Evolutionary conservation across 2,329 filamentous ascomycete species (phyloP), one percentile per base, ranked within the genome.

Genomic region (Neonectria magnoliae): DNA sequence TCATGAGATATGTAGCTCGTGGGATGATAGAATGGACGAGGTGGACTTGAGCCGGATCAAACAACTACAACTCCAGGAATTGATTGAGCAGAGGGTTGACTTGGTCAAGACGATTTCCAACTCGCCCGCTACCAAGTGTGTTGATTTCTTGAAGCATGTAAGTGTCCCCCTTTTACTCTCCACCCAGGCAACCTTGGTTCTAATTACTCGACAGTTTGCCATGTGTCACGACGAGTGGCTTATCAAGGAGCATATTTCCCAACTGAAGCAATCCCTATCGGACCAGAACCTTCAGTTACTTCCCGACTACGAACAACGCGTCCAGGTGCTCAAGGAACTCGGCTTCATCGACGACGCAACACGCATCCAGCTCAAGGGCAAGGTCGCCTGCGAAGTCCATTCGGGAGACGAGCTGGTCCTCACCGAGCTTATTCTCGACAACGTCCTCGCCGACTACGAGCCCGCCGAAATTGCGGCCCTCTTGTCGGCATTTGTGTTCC

Each of bases 201-300:
- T 70, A 54, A 86, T 81, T 87, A 2, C 13, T 8, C 73, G 83
- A 5, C 57, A 95, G 91, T 98, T 96, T 76, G 92, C 94, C 67
- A 97, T 97, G 92, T 93, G 94, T 75, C 94, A 99, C 75, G 93
- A 98, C 76, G 93, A 98, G 80, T 98, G 95, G 94, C 86, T 97
- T 51, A 93, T 99, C 78, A 93, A 96, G 77, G 94, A 97, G 77
- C 94, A 97, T 73, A 98, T 99, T 72, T 88, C 90, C 14, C 90
- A 94, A 66, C 85, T 99, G 64, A 93, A 94, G 66, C 91, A 93
- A 75, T 85, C 95, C 29, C 93, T 98, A 81, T 98, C 96, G 1
- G 94, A 98, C 77, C 95, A 98, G 77, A 98, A 98, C 76, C 88
- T 99, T 2, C 94, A 98, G 76, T 87, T 99, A 5, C 87, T 99